A percentile compares a stretch with the other conserved stretches of the same genome.
Conservation (phyloP, 2,329 filamentous ascomycete species). For the Pseudogymnoascus sp. region DNA sequence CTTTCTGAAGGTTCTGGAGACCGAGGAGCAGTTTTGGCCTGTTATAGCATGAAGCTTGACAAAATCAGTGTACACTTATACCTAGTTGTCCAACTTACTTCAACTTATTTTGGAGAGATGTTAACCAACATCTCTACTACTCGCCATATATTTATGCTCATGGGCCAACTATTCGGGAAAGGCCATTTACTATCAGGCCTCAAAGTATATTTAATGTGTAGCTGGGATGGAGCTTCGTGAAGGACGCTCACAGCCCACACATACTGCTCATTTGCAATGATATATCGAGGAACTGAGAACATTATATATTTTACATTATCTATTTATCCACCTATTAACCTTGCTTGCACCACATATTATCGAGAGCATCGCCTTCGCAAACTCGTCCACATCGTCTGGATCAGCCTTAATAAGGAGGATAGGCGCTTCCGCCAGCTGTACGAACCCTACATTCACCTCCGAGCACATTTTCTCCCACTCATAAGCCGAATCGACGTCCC, state of each 20-base stretch:
- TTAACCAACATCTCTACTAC: background rate
- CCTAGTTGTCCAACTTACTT: background rate
- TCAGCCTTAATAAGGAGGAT: background rate
- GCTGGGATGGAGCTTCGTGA: background rate
- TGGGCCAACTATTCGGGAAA: background rate
- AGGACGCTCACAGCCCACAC: background rate
- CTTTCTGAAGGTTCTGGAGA: conserved; percentile 37
- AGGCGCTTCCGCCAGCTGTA: conserved; percentile 9
- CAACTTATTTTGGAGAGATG: background rate
- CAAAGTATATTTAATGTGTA: background rate
- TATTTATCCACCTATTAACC: conserved; percentile 4
- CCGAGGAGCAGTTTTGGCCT: conserved; percentile 54
- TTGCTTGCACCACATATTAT: background rate
- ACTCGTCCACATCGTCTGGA: conserved; percentile 12
- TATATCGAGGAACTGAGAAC: background rate
- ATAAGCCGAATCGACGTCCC: conserved; percentile 22
- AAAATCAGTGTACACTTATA: background rate
- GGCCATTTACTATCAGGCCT: background rate
- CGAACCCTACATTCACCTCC: conserved; percentile 13
- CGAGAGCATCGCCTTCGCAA: conserved; percentile 6
- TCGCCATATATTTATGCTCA: background rate
- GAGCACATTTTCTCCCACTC: conserved; percentile 19
- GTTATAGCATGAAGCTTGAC: conserved; percentile 17
- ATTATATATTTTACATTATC: background rate
- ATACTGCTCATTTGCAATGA: background rate